A percentile compares a stretch with the other conserved stretches of the same genome.
Conservation (phyloP, 1,284 basidiomycete genomes). For the Rhodotorula sp. region DNA sequence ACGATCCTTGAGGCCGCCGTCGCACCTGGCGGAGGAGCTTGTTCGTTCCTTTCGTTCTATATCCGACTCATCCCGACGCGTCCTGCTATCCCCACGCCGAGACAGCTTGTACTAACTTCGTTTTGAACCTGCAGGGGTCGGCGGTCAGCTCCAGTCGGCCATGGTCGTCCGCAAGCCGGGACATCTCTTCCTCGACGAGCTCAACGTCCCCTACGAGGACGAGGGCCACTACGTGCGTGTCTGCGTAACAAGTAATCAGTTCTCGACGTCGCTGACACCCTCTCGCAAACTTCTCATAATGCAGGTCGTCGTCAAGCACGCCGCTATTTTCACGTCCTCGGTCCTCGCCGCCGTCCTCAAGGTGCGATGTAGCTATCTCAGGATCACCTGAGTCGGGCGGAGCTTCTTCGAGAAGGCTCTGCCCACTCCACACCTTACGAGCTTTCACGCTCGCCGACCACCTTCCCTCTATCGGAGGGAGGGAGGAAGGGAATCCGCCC, state of each 20-base stretch:
- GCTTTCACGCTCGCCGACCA: neutral
- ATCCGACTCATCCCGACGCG: neutral
- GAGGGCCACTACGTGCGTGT: slow-evolving; percentile 61
- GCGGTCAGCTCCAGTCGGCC: slow-evolving; percentile 77
- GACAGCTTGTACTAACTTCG: neutral
- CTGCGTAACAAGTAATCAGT: slow-evolving; percentile 36
- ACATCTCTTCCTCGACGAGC: slow-evolving; percentile 67
- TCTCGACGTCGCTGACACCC: slow-evolving; percentile 25
- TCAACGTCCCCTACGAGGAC: slow-evolving; percentile 76
- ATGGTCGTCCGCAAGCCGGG: slow-evolving; percentile 85
- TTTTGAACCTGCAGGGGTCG: slow-evolving; percentile 15
- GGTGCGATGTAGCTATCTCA: slow-evolving; percentile 18
- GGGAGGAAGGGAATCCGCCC: no score
- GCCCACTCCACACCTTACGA: no score
- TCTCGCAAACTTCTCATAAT: no score
- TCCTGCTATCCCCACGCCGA: neutral
- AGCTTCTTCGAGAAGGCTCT: neutral
- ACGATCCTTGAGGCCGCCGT: slow-evolving; percentile 80
- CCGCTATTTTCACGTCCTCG: slow-evolving; percentile 77
- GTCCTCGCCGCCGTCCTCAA: slow-evolving; percentile 69
- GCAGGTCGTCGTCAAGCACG: slow-evolving; percentile 78
- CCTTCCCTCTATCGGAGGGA: neutral
- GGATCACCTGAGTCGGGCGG: neutral
- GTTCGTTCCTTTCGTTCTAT: slow-evolving; percentile 48
- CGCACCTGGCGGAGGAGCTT: slow-evolving; percentile 55